Percentiles rank a stretch among this genome's conserved stretches.
These are phyloP conservation scores for Colletotrichum sp. DNA, from an alignment of 2,329 filamentous ascomycete species.

Conservation along the genomic window DNA sequence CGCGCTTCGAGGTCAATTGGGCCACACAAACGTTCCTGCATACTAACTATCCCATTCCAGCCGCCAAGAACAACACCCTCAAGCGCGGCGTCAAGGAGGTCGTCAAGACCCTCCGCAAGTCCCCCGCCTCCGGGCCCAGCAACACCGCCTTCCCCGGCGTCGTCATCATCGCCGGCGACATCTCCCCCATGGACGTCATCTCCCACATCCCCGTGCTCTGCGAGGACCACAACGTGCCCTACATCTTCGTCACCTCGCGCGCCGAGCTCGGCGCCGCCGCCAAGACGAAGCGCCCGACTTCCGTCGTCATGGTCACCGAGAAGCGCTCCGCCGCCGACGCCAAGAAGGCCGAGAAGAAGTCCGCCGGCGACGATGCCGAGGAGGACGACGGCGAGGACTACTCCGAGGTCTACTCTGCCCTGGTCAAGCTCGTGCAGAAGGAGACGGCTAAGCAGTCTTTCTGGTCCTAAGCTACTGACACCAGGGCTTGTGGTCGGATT, in stretches of 20 bases:
- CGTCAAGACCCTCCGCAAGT: conserved; percentile 97
- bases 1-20: neutral
- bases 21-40: neutral
- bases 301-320: conserved; percentile 87
- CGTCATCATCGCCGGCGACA: conserved; percentile 94
- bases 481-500: neutral
- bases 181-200: conserved; percentile 98
- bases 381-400: conserved; percentile 65
- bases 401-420: conserved; percentile 66
- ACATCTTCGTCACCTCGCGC: conserved; percentile 91
- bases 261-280: conserved; percentile 94
- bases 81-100: conserved; percentile 99
- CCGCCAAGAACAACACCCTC: conserved; percentile 92
- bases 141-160: conserved; percentile 71
- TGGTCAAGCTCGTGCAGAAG: conserved; percentile 71
- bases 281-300: conserved; percentile 94
- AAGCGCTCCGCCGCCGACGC: conserved; percentile 54
- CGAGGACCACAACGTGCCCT: conserved; percentile 97
- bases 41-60: conserved; percentile 49
- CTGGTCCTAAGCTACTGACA: conserved; percentile 42
- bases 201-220: conserved; percentile 96
- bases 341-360: conserved; percentile 47
- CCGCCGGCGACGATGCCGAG: conserved; percentile 46
- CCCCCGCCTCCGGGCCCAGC: conserved; percentile 70
- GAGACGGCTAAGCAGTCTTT: conserved; percentile 64